A percentile compares a stretch with the other conserved stretches of the same genome.
Evolutionary conservation across 1,139 yeast genomes (phyloP).

Genomic region (Ashbya aceris): DNA sequence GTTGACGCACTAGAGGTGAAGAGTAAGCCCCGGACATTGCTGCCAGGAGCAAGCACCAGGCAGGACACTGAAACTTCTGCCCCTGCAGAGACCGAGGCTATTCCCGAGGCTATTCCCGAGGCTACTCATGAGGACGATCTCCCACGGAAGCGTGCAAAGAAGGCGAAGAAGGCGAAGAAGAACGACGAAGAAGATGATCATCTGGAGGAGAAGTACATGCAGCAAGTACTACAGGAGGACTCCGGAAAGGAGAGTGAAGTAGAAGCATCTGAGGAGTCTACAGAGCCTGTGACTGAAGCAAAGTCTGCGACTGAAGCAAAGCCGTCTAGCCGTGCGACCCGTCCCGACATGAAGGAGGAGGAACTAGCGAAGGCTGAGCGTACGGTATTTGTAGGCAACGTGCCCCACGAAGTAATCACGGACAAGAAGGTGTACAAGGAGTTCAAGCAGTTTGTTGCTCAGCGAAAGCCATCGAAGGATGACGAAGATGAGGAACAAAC

Average conservation of each 20-base stretch:
- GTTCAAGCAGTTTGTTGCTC: slow-evolving; percentile 53
- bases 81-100: slow-evolving; percentile 18
- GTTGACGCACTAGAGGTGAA: slow-evolving; percentile 20
- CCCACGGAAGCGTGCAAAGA: slow-evolving; percentile 6
- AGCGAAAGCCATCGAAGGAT: slow-evolving; percentile 31
- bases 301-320: slow-evolving; percentile 14
- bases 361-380: slow-evolving; percentile 81
- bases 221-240: slow-evolving; percentile 30
- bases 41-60: slow-evolving; percentile 14
- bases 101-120: slow-evolving; percentile 12
- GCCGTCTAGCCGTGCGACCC: slow-evolving; percentile 21
- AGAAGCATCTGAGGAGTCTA: slow-evolving; percentile 12
- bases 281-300: slow-evolving; percentile 10
- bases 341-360: slow-evolving; percentile 42
- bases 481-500: slow-evolving; percentile 10
- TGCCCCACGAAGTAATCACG: slow-evolving; percentile 55
- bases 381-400: slow-evolving; percentile 86
- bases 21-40: slow-evolving; percentile 20
- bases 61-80: not conserved
- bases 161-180: slow-evolving; percentile 9
- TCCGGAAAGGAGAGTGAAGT: slow-evolving; percentile 14
- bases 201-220: slow-evolving; percentile 40
- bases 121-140: slow-evolving; percentile 7
- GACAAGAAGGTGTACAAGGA: slow-evolving; percentile 52
- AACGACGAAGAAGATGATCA: slow-evolving; percentile 35